Percentiles rank a stretch among this genome's conserved stretches.
These are phyloP conservation scores for Pythium aristosporum DNA, from an alignment of 352 stramenopile genomes.

Conservation along the genomic window DNA sequence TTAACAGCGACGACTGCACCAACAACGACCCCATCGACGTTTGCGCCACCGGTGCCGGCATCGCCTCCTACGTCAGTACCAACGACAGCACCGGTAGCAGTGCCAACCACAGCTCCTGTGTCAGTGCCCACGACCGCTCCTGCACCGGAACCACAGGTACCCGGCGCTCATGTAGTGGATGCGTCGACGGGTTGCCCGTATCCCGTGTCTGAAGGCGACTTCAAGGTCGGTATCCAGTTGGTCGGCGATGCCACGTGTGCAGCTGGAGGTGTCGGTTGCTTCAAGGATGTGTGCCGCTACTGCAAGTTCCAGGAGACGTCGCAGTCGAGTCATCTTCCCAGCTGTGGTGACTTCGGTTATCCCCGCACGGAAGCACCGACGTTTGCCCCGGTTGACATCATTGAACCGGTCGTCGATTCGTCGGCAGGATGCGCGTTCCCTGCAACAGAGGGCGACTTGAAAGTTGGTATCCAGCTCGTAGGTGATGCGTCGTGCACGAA, in stretches of 20 bases:
- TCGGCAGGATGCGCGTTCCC: conserved; percentile 8
- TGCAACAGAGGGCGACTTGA: conserved; percentile 28
- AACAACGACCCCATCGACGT: neutral
- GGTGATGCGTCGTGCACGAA: conserved; percentile 28
- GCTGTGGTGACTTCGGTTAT: neutral
- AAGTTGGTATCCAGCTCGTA: conserved; percentile 19
- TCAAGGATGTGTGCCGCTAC: conserved; percentile 14
- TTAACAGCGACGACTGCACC: neutral
- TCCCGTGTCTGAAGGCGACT: conserved; percentile 34
- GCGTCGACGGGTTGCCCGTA: conserved; percentile 9
- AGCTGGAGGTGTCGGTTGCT: conserved; percentile 11
- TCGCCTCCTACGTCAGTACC: neutral
- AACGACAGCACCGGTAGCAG: neutral
- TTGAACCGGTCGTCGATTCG: neutral
- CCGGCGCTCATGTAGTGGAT: neutral
- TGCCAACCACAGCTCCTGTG: neutral
- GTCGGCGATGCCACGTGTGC: conserved; percentile 10
- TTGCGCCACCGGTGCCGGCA: neutral
- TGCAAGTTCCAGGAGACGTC: conserved; percentile 10
- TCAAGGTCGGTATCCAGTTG: conserved; percentile 27
- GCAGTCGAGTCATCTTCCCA: conserved; percentile 8
- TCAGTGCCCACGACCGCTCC: neutral
- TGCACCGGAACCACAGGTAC: neutral
- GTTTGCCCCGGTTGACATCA: conserved; percentile 5
- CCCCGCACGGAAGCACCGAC: neutral